Evolutionary conservation across 2,329 filamentous ascomycete genomes (phyloP), one percentile per base, ranked within the genome.

Genomic region (Monosporascus ibericus): DNA sequence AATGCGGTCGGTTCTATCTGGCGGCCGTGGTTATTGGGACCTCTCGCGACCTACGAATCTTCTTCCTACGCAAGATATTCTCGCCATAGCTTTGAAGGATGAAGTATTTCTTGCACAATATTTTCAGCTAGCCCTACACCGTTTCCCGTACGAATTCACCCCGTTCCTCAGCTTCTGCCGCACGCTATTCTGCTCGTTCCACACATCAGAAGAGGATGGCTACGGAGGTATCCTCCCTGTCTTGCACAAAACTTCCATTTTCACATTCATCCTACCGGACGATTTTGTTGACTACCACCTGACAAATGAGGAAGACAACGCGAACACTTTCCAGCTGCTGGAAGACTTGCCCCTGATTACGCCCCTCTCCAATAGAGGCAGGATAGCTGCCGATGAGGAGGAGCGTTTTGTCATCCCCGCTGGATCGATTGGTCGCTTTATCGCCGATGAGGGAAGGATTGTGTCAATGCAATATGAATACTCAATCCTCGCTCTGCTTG

Each of bases 111-210:
- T 87, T 63, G 75, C 75, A 22, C 74, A 72, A 48, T 82, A 79
- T 56, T 82, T 95, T 34, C 75, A 81, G 48, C 81, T 88, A 65
- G 84, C 92, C 6, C 79, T 86, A 44, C 80, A 82, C 55, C 85
- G 92, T 51, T 96, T 91, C 65, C 92, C 92, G 0, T 92, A 89
- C 68, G 92, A 96, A 70, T 85, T 89, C 47, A 70, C 85, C 3
- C 90, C 92, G 1, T 90, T 96, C 61, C 71, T 95, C 55, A 82
- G 80, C 50, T 73, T 95, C 39, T 87, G 84, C 64, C 84, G 84
- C 51, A 81, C 80, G 39, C 71, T 95, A 17, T 80, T 79, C 72
- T 83, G 56, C 56, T 78, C 63, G 68, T 75, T 60, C 59, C 54
- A 56, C 48, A 50, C 49, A 11, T 63, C 68, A 9, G 65, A 68